These are phyloP conservation scores for Podospora fimiseda DNA, from an alignment of 495 filamentous ascomycete species.

Conservation along the genomic window DNA sequence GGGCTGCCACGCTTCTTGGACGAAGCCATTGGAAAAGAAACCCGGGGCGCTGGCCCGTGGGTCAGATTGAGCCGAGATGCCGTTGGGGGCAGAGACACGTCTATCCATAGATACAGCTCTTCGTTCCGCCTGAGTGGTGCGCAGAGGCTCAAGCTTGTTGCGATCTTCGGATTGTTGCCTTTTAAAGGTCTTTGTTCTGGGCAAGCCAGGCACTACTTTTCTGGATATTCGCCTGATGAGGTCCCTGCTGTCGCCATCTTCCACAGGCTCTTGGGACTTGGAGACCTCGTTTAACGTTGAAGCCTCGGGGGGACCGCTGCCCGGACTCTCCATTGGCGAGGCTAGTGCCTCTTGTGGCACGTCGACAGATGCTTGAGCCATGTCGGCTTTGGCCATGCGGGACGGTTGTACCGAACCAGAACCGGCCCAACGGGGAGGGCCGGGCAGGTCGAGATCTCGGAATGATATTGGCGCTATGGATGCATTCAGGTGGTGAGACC, in stretches of 20 bases:
- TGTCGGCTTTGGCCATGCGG: slow-evolving; percentile 1
- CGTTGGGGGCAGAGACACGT: slow-evolving; percentile 36
- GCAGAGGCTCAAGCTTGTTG: slow-evolving; percentile 60
- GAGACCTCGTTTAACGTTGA: slow-evolving; percentile 3
- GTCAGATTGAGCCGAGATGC: slow-evolving; percentile 20
- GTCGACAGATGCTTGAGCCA: neutral
- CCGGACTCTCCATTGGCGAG: slow-evolving; percentile 7
- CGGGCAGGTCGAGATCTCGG: neutral
- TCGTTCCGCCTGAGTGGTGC: slow-evolving; percentile 55
- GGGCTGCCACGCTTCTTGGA: slow-evolving; percentile 14
- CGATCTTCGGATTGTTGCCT: slow-evolving; percentile 74
- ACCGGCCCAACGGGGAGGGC: neutral
- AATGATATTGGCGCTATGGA: neutral
- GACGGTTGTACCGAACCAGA: neutral
- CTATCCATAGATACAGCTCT: slow-evolving; percentile 71
- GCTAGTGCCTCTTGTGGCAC: neutral
- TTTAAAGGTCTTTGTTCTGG: slow-evolving; percentile 68
- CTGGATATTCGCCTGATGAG: slow-evolving; percentile 50
- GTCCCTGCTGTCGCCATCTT: slow-evolving; percentile 15
- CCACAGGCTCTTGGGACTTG: slow-evolving; percentile 9
- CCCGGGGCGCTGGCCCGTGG: slow-evolving; percentile 41
- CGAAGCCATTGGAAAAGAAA: slow-evolving; percentile 24
- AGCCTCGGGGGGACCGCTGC: slow-evolving; percentile 4
- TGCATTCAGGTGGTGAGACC: neutral
- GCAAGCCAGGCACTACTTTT: slow-evolving; percentile 72